phyloP scores from a whole-genome alignment of 2,329 filamentous ascomycete genomes.

The Colletotrichum somersetense region DNA sequence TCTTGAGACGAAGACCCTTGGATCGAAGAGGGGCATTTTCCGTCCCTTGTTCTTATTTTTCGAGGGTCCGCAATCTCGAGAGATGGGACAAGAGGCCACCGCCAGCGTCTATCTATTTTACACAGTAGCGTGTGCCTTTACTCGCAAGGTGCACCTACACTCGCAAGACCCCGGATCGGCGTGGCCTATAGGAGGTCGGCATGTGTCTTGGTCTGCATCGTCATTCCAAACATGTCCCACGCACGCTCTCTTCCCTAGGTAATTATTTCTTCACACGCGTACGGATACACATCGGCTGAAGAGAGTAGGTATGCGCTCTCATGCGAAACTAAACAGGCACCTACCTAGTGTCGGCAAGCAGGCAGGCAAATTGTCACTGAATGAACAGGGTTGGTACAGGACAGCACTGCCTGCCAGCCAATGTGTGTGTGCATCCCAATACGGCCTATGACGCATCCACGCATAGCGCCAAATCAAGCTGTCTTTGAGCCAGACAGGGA shows the following conservation, averaged over 20 bases:
- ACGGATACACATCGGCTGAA: conserved; percentile 3
- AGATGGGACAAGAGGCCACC: conserved; percentile 19
- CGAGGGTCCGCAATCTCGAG: conserved; percentile 18
- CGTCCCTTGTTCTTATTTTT: conserved; percentile 39
- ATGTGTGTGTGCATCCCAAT: neutral
- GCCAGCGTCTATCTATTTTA: neutral
- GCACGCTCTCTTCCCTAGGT: too few species aligned
- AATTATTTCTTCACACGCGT: neutral
- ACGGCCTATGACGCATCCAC: conserved; percentile 29
- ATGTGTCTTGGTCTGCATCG: conserved; percentile 2
- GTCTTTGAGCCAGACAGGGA: conserved; percentile 26
- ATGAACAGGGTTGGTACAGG: too few species aligned
- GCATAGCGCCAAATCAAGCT: conserved; percentile 26
- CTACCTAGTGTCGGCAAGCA: too few species aligned
- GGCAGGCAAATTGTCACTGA: too few species aligned
- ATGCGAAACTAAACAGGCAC: too few species aligned
- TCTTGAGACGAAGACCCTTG: conserved; percentile 26
- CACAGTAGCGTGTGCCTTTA: too few species aligned
- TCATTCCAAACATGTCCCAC: neutral
- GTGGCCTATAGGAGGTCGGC: conserved; percentile 14
- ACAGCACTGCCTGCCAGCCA: neutral
- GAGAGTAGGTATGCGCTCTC: neutral
- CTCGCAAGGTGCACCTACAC: neutral
- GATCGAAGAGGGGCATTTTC: conserved; percentile 21
- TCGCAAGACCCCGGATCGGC: conserved; percentile 10